A percentile compares a stretch with the other conserved stretches of the same genome.
phyloP scores from a whole-genome alignment of 1,284 basidiomycete species.

The Leccinum pachyderme region DNA sequence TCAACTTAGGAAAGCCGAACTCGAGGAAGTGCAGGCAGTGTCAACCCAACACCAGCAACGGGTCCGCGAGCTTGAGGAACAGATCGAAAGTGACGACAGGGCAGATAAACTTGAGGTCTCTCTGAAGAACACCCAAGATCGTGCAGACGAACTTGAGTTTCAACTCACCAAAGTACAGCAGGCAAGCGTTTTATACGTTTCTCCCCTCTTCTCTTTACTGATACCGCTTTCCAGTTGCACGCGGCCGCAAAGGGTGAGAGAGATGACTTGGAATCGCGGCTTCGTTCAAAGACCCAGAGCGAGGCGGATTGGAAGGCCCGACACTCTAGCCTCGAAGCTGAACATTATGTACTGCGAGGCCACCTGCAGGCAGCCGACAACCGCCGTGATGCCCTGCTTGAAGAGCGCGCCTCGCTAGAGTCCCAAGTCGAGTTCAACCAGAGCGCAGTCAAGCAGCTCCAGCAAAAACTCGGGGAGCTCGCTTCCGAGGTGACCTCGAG shows the following conservation, averaged over 20 bases:
- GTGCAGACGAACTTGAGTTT: conserved; percentile 77
- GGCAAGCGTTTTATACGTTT: conserved; percentile 37
- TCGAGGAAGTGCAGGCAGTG: conserved; percentile 53
- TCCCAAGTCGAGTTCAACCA: conserved; percentile 46
- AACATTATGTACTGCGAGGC: conserved; percentile 40
- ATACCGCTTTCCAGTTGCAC: conserved; percentile 45
- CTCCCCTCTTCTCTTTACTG: conserved; percentile 2
- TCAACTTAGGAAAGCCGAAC: conserved; percentile 52
- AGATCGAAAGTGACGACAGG: conserved; percentile 77
- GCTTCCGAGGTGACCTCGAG: conserved; percentile 50
- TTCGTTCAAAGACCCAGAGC: conserved; percentile 40
- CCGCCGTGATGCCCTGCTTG: conserved; percentile 46
- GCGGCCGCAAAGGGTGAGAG: conserved; percentile 56
- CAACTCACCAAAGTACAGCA: conserved; percentile 75
- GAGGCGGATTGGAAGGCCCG: conserved; percentile 48
- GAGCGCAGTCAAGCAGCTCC: conserved; percentile 47
- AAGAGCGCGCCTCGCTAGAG: conserved; percentile 50
- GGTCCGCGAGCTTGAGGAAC: conserved; percentile 71
- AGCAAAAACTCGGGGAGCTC: conserved; percentile 57
- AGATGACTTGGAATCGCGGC: conserved; percentile 50
- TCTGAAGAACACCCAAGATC: conserved; percentile 73
- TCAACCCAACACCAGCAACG: conserved; percentile 53
- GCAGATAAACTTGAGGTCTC: conserved; percentile 69
- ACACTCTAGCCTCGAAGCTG: conserved; percentile 44
- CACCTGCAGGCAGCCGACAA: conserved; percentile 44